Evolutionary conservation across 2,329 filamentous ascomycete species (phyloP).

Genomic region (Ophiocordyceps robertsii): DNA sequence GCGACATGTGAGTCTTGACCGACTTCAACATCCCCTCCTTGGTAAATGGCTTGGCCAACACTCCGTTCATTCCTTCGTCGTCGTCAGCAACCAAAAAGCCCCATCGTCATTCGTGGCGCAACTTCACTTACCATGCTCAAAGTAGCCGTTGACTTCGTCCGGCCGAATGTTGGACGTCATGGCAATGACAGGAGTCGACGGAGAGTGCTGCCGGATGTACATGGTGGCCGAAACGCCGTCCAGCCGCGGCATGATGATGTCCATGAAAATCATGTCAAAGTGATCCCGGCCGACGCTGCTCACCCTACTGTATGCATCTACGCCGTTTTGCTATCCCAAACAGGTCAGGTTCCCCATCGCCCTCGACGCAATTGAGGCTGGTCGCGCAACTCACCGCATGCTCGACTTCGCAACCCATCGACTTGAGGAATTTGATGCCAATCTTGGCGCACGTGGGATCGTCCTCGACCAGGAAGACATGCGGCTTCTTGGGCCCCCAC

Average conservation of each 20-base stretch:
- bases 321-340: conserved; percentile 47
- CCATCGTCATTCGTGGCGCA: background rate
- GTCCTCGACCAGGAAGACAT: conserved; percentile 83
- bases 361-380: conserved; percentile 5
- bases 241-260: conserved; percentile 94
- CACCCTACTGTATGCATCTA: conserved; percentile 84
- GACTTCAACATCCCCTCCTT: conserved; percentile 73
- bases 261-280: conserved; percentile 68
- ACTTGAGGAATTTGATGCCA: conserved; percentile 52
- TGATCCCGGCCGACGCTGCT: conserved; percentile 30
- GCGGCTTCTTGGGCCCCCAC: conserved; percentile 53
- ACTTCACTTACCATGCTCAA: conserved; percentile 67
- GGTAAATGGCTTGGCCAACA: conserved; percentile 93
- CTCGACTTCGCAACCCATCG: conserved; percentile 54
- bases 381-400: conserved; percentile 38
- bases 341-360: conserved; percentile 5
- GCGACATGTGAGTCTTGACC: conserved; percentile 77
- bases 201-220: conserved; percentile 77
- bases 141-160: conserved; percentile 94
- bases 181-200: conserved; percentile 77
- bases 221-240: conserved; percentile 92
- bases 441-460: conserved; percentile 55
- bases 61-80: conserved; percentile 79
- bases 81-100: background rate
- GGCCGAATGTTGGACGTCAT: conserved; percentile 98